These are phyloP conservation scores for Thraustochytrium striatum DNA, from an alignment of 352 stramenopile species.

Conservation along the genomic window DNA sequence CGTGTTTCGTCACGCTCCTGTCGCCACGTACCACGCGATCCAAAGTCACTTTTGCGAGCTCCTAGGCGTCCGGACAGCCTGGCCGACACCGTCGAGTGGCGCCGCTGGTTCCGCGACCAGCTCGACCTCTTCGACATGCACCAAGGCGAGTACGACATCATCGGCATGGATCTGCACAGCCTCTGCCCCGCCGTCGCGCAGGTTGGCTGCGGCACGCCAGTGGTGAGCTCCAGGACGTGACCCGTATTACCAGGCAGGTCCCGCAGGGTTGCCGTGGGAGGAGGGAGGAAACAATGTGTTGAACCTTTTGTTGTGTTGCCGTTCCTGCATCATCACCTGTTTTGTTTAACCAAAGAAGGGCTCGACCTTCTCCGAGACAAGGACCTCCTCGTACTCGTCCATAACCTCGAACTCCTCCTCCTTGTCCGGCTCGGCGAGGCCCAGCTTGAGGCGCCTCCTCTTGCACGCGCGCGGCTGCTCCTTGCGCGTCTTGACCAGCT, in stretches of 20 bases:
- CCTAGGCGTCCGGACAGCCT: neutral
- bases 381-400: constrained; percentile 16
- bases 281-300: too few species aligned
- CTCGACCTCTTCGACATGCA: constrained; percentile 6
- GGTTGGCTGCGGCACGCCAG: too few species aligned
- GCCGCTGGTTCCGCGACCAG: constrained; percentile 32
- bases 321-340: too few species aligned
- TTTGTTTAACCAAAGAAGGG: neutral
- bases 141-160: neutral
- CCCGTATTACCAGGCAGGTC: too few species aligned
- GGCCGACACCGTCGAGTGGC: neutral
- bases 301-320: too few species aligned
- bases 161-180: neutral
- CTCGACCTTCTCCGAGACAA: constrained; percentile 36
- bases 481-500: constrained; percentile 7
- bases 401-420: constrained; percentile 36
- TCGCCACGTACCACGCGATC: neutral
- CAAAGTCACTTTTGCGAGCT: neutral
- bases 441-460: neutral
- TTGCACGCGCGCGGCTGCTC: neutral
- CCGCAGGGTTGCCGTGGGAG: too few species aligned
- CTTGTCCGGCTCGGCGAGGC: neutral
- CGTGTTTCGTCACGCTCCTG: neutral
- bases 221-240: too few species aligned
- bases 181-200: neutral